Conservation (phyloP, 768 basidiomycete species). For the Tylopilus sp. region DNA sequence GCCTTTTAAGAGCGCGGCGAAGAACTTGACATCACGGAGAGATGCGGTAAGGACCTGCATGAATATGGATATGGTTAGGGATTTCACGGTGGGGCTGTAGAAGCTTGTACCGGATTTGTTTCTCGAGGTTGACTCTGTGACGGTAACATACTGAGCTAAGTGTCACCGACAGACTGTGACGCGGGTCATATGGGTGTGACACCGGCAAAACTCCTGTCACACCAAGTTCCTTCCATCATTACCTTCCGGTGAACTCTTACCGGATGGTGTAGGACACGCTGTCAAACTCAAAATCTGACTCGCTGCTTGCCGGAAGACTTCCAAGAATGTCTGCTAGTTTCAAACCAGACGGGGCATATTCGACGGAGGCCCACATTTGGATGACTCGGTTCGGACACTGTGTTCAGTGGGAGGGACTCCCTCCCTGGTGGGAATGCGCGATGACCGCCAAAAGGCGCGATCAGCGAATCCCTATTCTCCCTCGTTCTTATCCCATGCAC, state of each 20-base stretch:
- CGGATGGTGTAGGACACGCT: not conserved
- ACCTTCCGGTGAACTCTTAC: not conserved
- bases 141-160: slow-evolving; percentile 19
- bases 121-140: slow-evolving; percentile 24
- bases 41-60: slow-evolving; percentile 62
- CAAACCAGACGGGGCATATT: not conserved
- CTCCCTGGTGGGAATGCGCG: not conserved
- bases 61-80: slow-evolving; percentile 1
- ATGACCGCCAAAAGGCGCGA: no score
- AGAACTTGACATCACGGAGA: slow-evolving; percentile 78
- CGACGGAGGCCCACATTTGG: not conserved
- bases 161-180: no score
- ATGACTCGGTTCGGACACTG: not conserved
- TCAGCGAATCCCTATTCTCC: not conserved
- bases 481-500: slow-evolving; percentile 21
- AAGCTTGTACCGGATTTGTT: slow-evolving; percentile 19
- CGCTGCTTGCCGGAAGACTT: not conserved
- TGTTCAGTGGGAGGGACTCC: not conserved
- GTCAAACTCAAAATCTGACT: not conserved
- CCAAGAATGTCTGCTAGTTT: not conserved
- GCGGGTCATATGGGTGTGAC: slow-evolving; percentile 12
- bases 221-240: no score
- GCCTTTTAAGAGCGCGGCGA: slow-evolving; percentile 74
- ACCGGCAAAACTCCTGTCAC: not conserved
- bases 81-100: not conserved